These are phyloP conservation scores for Penicillium silybi DNA, from an alignment of 495 filamentous ascomycete species.

Conservation along the genomic window DNA sequence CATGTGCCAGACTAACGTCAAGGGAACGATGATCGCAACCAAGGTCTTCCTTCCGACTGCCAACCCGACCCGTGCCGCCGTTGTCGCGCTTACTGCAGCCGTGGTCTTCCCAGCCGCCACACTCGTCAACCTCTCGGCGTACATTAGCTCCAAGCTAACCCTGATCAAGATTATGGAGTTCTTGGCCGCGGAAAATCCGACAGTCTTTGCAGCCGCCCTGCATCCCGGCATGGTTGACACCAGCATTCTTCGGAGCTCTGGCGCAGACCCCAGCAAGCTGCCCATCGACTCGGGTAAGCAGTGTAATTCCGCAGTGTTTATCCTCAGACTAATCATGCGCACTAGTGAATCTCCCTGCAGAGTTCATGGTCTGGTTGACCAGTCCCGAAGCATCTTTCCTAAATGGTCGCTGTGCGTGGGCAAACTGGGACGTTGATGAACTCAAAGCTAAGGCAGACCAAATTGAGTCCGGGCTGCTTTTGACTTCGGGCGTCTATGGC, in stretches of 20 bases:
- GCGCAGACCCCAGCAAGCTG: conserved; percentile 15
- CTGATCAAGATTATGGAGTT: conserved; percentile 35
- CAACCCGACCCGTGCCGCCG: conserved; percentile 21
- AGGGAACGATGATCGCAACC: conserved; percentile 28
- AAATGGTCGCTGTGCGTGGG: conserved; percentile 45
- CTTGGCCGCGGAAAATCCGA: conserved; percentile 37
- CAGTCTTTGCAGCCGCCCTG: conserved; percentile 30
- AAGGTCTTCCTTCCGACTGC: conserved; percentile 38
- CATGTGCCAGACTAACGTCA: conserved; percentile 35
- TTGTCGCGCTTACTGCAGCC: conserved; percentile 27
- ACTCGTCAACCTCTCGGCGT: conserved; percentile 28
- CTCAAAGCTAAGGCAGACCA: conserved; percentile 37
- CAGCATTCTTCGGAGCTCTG: conserved; percentile 21
- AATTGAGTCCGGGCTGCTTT: conserved; percentile 22
- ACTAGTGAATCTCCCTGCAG: conserved; percentile 35
- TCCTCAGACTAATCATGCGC: neutral
- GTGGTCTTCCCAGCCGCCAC: conserved; percentile 14
- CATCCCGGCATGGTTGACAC: conserved; percentile 43
- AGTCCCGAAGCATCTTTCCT: conserved; percentile 47
- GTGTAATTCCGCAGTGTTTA: neutral
- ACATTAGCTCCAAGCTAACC: conserved; percentile 39
- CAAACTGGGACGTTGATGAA: conserved; percentile 56
- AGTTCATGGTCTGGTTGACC: conserved; percentile 49
- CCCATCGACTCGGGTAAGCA: conserved; percentile 31
- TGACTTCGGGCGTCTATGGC: conserved; percentile 11